Conservation (phyloP, 1,284 basidiomycete genomes). For the Ustilago shanxiensis region DNA sequence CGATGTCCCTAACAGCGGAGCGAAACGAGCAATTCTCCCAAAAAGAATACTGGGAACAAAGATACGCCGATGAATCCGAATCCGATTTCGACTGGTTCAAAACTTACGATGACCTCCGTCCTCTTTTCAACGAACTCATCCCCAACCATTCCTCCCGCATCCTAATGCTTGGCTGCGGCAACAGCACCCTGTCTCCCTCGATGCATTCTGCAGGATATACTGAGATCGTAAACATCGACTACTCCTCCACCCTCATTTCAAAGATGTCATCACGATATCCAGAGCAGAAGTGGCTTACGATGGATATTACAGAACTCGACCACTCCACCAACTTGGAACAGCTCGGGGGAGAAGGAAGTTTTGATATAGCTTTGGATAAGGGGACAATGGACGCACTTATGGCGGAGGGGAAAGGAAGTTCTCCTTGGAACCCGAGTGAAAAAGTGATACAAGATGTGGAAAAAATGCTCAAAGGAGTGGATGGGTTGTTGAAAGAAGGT, state of each 20-base stretch:
- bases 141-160: conserved; percentile 48
- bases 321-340: conserved; percentile 15
- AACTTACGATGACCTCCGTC: conserved; percentile 5
- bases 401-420: conserved; percentile 56
- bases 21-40: conserved; percentile 59
- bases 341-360: conserved; percentile 49
- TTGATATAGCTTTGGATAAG: conserved; percentile 66
- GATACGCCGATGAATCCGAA: conserved; percentile 53
- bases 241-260: conserved; percentile 53
- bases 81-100: conserved; percentile 65
- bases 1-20: conserved; percentile 47
- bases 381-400: conserved; percentile 69
- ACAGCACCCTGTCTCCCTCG: conserved; percentile 57
- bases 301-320: conserved; percentile 64
- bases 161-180: conserved; percentile 68
- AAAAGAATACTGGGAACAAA: conserved; percentile 61
- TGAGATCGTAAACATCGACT: conserved; percentile 61
- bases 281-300: conserved; percentile 49
- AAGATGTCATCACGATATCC: conserved; percentile 53
- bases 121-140: conserved; percentile 41
- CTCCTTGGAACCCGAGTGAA: conserved; percentile 59
- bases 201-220: conserved; percentile 60
- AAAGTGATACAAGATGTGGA: conserved; percentile 49
- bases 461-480: conserved; percentile 59
- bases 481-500: conserved; percentile 51